Evolutionary conservation across 306 rosid genomes (phyloP).

Genomic region (Myrica gale): DNA sequence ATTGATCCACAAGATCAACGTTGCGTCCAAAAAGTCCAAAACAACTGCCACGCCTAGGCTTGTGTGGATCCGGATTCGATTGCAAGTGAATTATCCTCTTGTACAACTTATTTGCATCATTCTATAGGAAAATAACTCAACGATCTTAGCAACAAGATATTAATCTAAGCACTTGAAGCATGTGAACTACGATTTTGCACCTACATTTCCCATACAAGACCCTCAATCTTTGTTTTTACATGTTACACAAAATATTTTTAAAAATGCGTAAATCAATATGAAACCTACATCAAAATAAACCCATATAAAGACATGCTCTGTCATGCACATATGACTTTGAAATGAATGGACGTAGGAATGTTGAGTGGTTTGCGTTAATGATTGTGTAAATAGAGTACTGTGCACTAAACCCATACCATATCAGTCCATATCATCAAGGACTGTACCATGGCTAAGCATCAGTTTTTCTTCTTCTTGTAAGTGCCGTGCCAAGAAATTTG

Average conservation of each 20-base stretch:
- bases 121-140: conserved; percentile 41
- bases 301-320: neutral
- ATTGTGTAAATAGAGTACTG: too few species aligned
- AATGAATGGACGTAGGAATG: neutral
- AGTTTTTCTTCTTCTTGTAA: too few species aligned
- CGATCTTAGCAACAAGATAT: conserved; percentile 7
- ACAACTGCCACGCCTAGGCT: conserved; percentile 31
- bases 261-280: neutral
- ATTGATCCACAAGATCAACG: conserved; percentile 52
- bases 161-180: neutral
- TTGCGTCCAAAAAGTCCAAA: conserved; percentile 58
- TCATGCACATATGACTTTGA: neutral
- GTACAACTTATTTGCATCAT: conserved; percentile 52
- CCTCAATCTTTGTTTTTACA: neutral
- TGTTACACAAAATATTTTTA: neutral
- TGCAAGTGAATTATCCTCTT: conserved; percentile 46
- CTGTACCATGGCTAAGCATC: too few species aligned
- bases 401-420: too few species aligned
- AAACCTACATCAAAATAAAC: neutral
- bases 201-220: conserved; percentile 18
- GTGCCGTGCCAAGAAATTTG: too few species aligned
- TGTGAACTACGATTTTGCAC: conserved; percentile 16
- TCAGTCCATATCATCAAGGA: too few species aligned
- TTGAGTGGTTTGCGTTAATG: too few species aligned
- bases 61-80: conserved; percentile 42